A percentile compares a stretch with the other conserved stretches of the same genome.
These are phyloP conservation scores for Metarhizium humberi DNA, from an alignment of 2,329 filamentous ascomycete species.

Conservation along the genomic window DNA sequence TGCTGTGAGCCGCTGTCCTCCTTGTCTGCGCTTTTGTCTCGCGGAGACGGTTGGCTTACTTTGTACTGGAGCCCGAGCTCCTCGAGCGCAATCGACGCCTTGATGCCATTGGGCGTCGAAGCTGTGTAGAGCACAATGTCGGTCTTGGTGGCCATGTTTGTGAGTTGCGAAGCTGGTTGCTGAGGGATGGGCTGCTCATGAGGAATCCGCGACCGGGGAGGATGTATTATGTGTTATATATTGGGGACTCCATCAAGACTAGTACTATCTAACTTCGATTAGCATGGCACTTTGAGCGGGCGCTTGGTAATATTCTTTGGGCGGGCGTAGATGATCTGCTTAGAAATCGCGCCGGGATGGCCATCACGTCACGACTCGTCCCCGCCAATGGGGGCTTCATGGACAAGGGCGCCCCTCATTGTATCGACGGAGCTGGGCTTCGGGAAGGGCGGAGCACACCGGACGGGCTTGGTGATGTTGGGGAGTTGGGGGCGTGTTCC, in stretches of 20 bases:
- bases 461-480: too few relatives aligned
- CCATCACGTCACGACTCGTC: not conserved
- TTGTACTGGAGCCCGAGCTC: conserved; percentile 80
- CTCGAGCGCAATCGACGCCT: conserved; percentile 77
- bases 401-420: not conserved
- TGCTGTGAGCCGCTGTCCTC: not conserved
- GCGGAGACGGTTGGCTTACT: conserved; percentile 22
- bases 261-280: too few relatives aligned
- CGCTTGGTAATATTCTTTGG: not conserved
- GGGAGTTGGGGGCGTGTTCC: too few relatives aligned
- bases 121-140: conserved; percentile 76
- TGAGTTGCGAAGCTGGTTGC: not conserved
- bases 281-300: not conserved
- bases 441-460: too few relatives aligned
- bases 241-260: too few relatives aligned
- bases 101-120: conserved; percentile 83
- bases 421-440: too few relatives aligned
- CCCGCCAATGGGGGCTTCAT: not conserved
- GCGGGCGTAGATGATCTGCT: not conserved
- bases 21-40: conserved; percentile 3
- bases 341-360: not conserved
- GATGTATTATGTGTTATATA: not conserved
- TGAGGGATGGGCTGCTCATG: not conserved
- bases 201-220: not conserved
- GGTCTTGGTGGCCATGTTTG: conserved; percentile 22